phyloP scores from a whole-genome alignment of 306 rosid genomes.

The Cercis canadensis region DNA sequence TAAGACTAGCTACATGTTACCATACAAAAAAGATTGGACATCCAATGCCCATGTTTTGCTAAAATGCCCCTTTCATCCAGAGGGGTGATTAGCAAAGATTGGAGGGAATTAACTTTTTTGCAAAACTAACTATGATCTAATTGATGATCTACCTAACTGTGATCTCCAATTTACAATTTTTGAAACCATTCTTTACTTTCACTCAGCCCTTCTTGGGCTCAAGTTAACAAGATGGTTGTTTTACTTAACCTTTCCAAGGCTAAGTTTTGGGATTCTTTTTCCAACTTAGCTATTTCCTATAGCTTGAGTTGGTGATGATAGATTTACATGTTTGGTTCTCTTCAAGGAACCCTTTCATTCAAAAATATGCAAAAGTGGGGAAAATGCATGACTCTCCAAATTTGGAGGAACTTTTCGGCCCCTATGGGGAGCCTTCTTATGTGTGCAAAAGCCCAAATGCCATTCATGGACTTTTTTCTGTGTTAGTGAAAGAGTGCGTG shows the following conservation, averaged over 20 bases:
- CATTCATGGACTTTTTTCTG: conserved; percentile 48
- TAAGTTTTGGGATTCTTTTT: conserved; percentile 40
- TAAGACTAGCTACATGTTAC: conserved; percentile 57
- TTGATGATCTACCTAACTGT: conserved; percentile 51
- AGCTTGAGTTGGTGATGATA: conserved; percentile 60
- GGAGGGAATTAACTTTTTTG: conserved; percentile 49
- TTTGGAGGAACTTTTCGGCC: conserved; percentile 53
- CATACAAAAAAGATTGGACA: conserved; percentile 74
- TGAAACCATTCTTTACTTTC: conserved; percentile 49
- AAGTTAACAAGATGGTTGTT: conserved; percentile 41
- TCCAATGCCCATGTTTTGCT: conserved; percentile 64
- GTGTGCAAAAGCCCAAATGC: conserved; percentile 59
- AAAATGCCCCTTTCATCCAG: conserved; percentile 51
- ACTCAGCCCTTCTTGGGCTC: conserved; percentile 61
- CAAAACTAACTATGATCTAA: conserved; percentile 41
- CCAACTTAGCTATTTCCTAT: conserved; percentile 69
- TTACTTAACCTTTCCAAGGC: conserved; percentile 58
- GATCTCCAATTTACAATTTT: conserved; percentile 65
- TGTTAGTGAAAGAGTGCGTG: conserved; percentile 61
- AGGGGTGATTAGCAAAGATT: conserved; percentile 51
- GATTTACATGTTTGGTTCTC: conserved; percentile 49
- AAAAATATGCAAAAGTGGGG: conserved; percentile 40
- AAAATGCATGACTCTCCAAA: conserved; percentile 81
- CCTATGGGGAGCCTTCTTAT: conserved; percentile 63
- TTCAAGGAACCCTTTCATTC: conserved; percentile 55